phyloP scores from a whole-genome alignment of 2,329 filamentous ascomycete species.

The Akanthomyces dipterigenus region DNA sequence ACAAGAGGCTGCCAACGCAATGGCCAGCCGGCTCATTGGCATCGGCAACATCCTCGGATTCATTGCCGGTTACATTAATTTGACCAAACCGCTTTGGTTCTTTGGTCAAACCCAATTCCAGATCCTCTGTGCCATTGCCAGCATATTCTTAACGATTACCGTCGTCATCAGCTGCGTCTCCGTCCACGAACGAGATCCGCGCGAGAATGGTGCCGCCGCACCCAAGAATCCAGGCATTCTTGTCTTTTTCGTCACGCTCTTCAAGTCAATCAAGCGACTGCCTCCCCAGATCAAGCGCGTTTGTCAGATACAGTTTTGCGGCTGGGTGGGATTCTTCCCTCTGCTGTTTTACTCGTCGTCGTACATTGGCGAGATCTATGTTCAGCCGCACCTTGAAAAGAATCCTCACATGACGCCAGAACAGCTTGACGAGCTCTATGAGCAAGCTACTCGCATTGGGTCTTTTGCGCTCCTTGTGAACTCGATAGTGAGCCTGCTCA shows the following conservation, averaged over 20 bases:
- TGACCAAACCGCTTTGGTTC: slow-evolving; percentile 69
- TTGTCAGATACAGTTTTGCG: slow-evolving; percentile 75
- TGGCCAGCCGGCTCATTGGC: slow-evolving; percentile 82
- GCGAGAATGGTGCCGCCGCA: slow-evolving; percentile 57
- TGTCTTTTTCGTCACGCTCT: slow-evolving; percentile 73
- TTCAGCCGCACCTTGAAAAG: slow-evolving; percentile 68
- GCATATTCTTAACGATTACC: slow-evolving; percentile 62
- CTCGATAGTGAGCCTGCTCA: slow-evolving; percentile 72
- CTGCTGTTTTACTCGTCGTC: slow-evolving; percentile 94
- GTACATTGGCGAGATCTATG: slow-evolving; percentile 89
- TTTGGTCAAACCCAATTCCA: slow-evolving; percentile 89
- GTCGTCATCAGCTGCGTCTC: slow-evolving; percentile 61
- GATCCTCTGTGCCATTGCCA: slow-evolving; percentile 80
- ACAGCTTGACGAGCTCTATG: slow-evolving; percentile 75
- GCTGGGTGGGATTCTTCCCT: slow-evolving; percentile 94
- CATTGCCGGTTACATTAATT: slow-evolving; percentile 74
- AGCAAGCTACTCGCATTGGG: slow-evolving; percentile 76
- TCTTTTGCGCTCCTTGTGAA: slow-evolving; percentile 87
- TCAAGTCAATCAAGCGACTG: slow-evolving; percentile 67
- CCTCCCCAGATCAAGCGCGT: slow-evolving; percentile 78
- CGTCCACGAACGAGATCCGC: slow-evolving; percentile 75
- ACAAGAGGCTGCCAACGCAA: slow-evolving; percentile 88
- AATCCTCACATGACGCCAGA: slow-evolving; percentile 71
- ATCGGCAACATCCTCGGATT: slow-evolving; percentile 89
- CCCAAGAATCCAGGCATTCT: slow-evolving; percentile 59